Conservation (phyloP, 2,329 filamentous ascomycete species). For the Dothideomycetes sp. region DNA sequence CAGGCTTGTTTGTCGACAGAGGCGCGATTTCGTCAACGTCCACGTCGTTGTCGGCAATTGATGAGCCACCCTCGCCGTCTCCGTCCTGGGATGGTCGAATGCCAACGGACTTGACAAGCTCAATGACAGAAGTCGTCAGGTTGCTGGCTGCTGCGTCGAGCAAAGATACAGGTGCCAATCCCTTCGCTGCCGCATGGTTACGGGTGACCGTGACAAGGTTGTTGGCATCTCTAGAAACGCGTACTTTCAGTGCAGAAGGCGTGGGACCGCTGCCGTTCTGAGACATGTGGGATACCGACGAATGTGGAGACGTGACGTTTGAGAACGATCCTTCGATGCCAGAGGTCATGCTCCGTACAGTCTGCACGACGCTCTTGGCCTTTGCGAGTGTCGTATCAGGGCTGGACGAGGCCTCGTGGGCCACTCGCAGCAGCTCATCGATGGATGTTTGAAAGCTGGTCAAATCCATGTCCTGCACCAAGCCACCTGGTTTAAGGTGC, state of each 20-base stretch:
- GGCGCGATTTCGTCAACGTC: slow-evolving; percentile 10
- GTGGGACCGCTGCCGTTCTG: slow-evolving; percentile 25
- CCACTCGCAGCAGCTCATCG: slow-evolving; percentile 75
- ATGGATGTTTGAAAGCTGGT: slow-evolving; percentile 93
- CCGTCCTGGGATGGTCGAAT: slow-evolving; percentile 65
- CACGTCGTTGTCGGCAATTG: slow-evolving; percentile 36
- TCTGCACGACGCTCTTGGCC: slow-evolving; percentile 78
- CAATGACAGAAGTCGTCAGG: slow-evolving; percentile 74
- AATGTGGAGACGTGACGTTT: slow-evolving; percentile 25
- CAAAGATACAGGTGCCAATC: slow-evolving; percentile 84
- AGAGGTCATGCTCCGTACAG: slow-evolving; percentile 74
- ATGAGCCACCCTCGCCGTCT: slow-evolving; percentile 34
- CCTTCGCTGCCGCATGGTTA: slow-evolving; percentile 74
- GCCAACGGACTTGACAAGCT: slow-evolving; percentile 75
- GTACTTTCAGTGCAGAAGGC: slow-evolving; percentile 53
- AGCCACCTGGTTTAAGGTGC: slow-evolving; percentile 38
- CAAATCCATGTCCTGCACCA: slow-evolving; percentile 84
- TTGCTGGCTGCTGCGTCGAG: slow-evolving; percentile 90
- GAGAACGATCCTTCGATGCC: slow-evolving; percentile 53
- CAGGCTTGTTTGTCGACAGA: slow-evolving; percentile 7
- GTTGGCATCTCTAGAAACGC: slow-evolving; percentile 88
- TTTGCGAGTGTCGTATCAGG: slow-evolving; percentile 58
- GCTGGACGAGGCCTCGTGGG: slow-evolving; percentile 63
- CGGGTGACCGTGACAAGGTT: slow-evolving; percentile 91
- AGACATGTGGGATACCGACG: slow-evolving; percentile 14